Conservation (phyloP, 116 monocot species). For the Trichopus zeylanicus region DNA sequence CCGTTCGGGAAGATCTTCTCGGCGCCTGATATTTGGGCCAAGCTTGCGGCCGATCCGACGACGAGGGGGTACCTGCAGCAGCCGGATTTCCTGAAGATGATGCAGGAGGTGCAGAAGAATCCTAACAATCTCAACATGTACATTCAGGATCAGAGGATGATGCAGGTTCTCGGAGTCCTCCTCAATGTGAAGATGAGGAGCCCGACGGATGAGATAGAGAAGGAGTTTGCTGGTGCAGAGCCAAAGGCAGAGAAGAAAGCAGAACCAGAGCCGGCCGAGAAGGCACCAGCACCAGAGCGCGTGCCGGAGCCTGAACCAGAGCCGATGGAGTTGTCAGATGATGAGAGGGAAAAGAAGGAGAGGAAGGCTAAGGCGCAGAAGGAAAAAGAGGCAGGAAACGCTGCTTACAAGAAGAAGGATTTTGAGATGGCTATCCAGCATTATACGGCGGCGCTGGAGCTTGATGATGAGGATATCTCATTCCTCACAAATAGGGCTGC, state of each 20-base stretch:
- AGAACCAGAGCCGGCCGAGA: background rate
- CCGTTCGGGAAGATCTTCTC: constrained; percentile 85
- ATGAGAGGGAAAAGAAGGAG: constrained; percentile 44
- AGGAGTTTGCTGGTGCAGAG: background rate
- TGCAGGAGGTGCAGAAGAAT: constrained; percentile 88
- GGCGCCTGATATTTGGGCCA: constrained; percentile 94
- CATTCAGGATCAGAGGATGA: constrained; percentile 80
- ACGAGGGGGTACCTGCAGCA: constrained; percentile 77
- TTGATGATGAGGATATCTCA: constrained; percentile 95
- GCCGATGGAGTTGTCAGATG: constrained; percentile 15
- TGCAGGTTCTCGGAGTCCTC: constrained; percentile 76
- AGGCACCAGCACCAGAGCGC: background rate
- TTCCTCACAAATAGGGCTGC: constrained; percentile 95
- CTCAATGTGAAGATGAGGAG: constrained; percentile 67
- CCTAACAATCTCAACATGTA: constrained; percentile 72
- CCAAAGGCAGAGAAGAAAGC: background rate
- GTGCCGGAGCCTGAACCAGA: constrained; percentile 17
- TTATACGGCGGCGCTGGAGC: constrained; percentile 67
- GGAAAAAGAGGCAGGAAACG: constrained; percentile 93
- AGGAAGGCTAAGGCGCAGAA: constrained; percentile 76
- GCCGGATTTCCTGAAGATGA: constrained; percentile 88
- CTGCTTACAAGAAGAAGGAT: constrained; percentile 97
- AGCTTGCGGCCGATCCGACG: constrained; percentile 80
- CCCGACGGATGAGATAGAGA: background rate
- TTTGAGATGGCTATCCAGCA: constrained; percentile 87